Base-by-base conservation (phyloP, 495 filamentous ascomycete genomes). In the Collariella sp. region DNA sequence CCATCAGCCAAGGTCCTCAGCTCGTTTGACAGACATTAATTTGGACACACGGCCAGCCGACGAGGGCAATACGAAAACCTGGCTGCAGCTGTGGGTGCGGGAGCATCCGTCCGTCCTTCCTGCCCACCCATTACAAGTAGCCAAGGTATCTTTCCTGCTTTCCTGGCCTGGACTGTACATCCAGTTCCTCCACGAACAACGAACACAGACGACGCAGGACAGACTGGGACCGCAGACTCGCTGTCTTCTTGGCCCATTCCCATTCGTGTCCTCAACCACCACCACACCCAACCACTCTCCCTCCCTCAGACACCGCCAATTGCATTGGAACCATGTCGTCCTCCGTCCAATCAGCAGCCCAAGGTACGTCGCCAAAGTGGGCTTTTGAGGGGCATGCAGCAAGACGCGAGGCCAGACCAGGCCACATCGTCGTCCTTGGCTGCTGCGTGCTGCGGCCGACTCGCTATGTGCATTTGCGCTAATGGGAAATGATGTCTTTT, bases 261-360 rank as follows among this genome's bases (percentile, higher is more conserved):
- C 42, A 57, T 62, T 20, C 38, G 49, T 52, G 47, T 57, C 41
- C 47, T 35, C 47, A 35, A 47, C 34, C 26, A 19, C 39, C 29
- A 45, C 5, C 26, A 43, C 12, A 50, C 43, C 22, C 46, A 29
- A 31, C 23, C 50, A 36, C 49, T n/a, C n/a, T n/a, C 43, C 3
- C 22, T 31, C 10, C 29, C 3, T 18, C 26, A 31, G 19, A n/a
- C 50, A 48, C 45, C 46, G 41, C 54, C 49, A 52, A 54, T 59
- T 54, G 49, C 45, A 46, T 52, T 50, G 31, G 46, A 46, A 57
- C 56, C 56, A 68, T 68, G 65, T 62, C 65, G 39, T 58, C 63
- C 20, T 45, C 62, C 22, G 51, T 58, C 62, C 57, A 60, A 60
- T 62, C 60, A 59, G 54, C 57, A 54, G 36, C 50, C 43, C 54